These are phyloP conservation scores for Syncephalastrum racemosum DNA, from an alignment of 371 early-diverging fungal species.

Conservation along the genomic window DNA sequence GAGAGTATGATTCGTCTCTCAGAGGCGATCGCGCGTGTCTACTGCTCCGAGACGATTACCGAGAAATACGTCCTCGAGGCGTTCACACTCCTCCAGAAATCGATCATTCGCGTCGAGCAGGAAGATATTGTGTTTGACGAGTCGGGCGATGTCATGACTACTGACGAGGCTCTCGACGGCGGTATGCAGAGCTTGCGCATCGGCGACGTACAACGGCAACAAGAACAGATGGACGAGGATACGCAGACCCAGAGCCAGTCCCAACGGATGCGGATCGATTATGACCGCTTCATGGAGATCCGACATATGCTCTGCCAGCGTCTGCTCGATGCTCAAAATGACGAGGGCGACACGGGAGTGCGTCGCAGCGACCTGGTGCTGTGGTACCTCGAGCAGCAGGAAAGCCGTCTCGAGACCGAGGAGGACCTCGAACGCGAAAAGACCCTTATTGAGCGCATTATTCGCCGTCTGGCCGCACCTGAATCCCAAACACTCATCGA, in stretches of 20 bases:
- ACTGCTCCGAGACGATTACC: conserved; percentile 67
- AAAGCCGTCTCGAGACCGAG: conserved; percentile 69
- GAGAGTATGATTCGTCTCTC: conserved; percentile 97
- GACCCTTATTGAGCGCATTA: conserved; percentile 72
- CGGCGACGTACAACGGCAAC: conserved; percentile 8
- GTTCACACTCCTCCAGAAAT: conserved; percentile 83
- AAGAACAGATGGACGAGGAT: conserved; percentile 37
- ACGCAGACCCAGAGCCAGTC: conserved; percentile 4
- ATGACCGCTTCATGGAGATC: conserved; percentile 81
- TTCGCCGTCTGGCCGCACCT: conserved; percentile 75
- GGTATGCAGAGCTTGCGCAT: conserved; percentile 17
- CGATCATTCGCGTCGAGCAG: conserved; percentile 91
- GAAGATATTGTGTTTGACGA: conserved; percentile 81
- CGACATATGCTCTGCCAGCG: conserved; percentile 68
- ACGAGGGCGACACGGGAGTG: conserved; percentile 51
- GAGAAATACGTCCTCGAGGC: conserved; percentile 92
- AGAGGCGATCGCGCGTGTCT: conserved; percentile 96
- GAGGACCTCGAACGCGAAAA: conserved; percentile 70
- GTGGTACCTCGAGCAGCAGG: conserved; percentile 81
- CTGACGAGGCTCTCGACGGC: conserved; percentile 41
- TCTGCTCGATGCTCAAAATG: conserved; percentile 49
- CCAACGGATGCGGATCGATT: conserved; percentile 55
- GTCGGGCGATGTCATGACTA: conserved; percentile 31
- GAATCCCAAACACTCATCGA: conserved; percentile 51
- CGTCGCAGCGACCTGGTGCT: conserved; percentile 72